A percentile compares a stretch with the other conserved stretches of the same genome.
These are phyloP conservation scores for Begonia fuchsioides DNA, from an alignment of 306 rosid genomes.

Conservation along the genomic window DNA sequence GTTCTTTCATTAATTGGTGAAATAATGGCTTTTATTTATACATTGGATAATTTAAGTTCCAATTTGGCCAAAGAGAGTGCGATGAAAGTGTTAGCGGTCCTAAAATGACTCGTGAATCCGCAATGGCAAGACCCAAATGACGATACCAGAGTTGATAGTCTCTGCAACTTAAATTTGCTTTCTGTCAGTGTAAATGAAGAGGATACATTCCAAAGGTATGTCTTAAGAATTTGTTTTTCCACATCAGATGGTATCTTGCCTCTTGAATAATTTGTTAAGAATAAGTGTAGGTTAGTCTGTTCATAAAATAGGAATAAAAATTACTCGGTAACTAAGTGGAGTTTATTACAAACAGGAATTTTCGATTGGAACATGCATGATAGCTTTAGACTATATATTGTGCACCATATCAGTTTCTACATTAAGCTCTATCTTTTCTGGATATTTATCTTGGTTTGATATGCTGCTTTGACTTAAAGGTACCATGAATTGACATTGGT, in stretches of 20 bases:
- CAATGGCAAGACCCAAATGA: slow-evolving; percentile 26
- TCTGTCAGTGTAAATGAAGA: slow-evolving; percentile 51
- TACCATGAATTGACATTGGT: slow-evolving; percentile 59
- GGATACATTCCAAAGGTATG: slow-evolving; percentile 60
- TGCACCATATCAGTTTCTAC: too few species aligned
- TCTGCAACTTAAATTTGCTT: slow-evolving; percentile 57
- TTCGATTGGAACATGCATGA: too few species aligned
- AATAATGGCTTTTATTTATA: too few species aligned
- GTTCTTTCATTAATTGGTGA: too few species aligned
- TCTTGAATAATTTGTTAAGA: too few species aligned
- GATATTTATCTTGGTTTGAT: not conserved
- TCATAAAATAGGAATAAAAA: too few species aligned
- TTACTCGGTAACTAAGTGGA: too few species aligned
- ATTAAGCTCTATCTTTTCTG: too few species aligned
- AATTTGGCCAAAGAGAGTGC: slow-evolving; percentile 74
- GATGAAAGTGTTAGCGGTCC: slow-evolving; percentile 45
- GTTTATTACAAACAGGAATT: too few species aligned
- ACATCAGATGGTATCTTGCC: too few species aligned
- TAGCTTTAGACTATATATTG: too few species aligned
- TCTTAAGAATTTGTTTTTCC: slow-evolving; percentile 1
- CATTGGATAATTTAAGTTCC: slow-evolving; percentile 12
- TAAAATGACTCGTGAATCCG: slow-evolving; percentile 39
- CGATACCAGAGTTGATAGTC: slow-evolving; percentile 25
- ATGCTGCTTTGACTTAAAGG: slow-evolving; percentile 25
- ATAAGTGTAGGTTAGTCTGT: too few species aligned